Base-by-base conservation (phyloP, 345 rosid species). In the Draba incana region DNA sequence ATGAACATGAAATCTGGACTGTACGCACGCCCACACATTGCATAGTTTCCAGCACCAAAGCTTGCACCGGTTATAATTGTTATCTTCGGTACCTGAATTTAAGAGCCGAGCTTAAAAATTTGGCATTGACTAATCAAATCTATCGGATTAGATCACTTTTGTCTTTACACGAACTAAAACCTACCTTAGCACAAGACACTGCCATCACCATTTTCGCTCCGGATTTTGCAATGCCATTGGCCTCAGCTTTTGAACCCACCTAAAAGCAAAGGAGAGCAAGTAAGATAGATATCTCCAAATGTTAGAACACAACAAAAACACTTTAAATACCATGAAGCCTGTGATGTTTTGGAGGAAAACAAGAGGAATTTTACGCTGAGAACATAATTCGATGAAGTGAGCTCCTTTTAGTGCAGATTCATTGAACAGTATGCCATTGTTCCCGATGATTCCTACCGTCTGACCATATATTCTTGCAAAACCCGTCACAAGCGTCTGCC, bases 161-260 rank as follows among this genome's bases (percentile, higher is more conserved):
- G 3, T 30, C 60, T 45, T 38, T 31, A 50, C 33, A 48, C 14
- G 53, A 63, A 3, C 38, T 16, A 20, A 33, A 20, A 41, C n/a
- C 77, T 58, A 90, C 97, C 96, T 88, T 90, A 43, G 97, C 97
- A 79, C 96, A 88, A 52, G 97, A 87, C 72, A 93, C 96, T 72
- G 98, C 98, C 98, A 90, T 90, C 75, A 93, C 98, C 97, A 90
- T 84, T 83, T 93, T 93, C 10, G 97, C 98, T 69, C 97, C 98
- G 30, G 98, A 79, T 85, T 90, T 93, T 64, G 98, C 98, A 70
- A 93, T 93, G 51, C 98, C 98, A 70, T 78, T 87, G 67, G 96
- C 97, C 84, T 93, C 98, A 25, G 98, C 86, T 83, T 86, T 85
- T 75, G 98, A 90, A 30, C 98, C 98, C 72, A 93, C 98, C 98